Base-by-base conservation (phyloP, 2,329 filamentous ascomycete genomes). In the Talaromyces sp. region DNA sequence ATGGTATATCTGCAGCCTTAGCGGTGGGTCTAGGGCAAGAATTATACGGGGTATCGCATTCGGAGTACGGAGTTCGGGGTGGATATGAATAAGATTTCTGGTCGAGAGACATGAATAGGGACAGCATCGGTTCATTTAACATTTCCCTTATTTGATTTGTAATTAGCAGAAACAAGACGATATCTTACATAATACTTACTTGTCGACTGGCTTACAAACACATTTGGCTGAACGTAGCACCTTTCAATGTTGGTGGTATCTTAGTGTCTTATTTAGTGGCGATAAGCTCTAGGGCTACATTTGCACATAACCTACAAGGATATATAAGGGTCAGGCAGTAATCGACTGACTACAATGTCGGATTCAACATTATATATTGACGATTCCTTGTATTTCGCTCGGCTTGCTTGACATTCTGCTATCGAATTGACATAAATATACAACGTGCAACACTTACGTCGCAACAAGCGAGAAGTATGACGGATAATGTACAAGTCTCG, bases 61-160 rank as follows among this genome's bases (percentile, higher is more conserved):
- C 58, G 58, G 45, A 50, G 58, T 61, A 61, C 58, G 58, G 43
- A 47, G 41, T 60, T 45, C 57, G 57, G 41, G 10, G 39, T 61
- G 27, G 41, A 47, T 47, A 60, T 22, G 5, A 49, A 4, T 50
- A 35, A n/a, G 57, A 60, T 27, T 22, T n/a, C 13, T 19, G 17
- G 9, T 13, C 13, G 13, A 17, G 31, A 33, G 27, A 31, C 27
- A 7, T 17, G 25, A 17, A 31, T 52, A 19, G 35, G 31, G 27
- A 19, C 37, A 56, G n/a, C 5, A 25, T 39, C n/a, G 10, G 15
- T 6, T 39, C 37, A 4, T 56, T 25, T 9, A 15, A 2, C 7
- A 25, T 25, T 37, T 35, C 2, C 5, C 10, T 56, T 22, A 9
- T 37, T 22, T 37, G 52, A 56, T 56, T 56, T 37, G 5, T 56